Evolutionary conservation across 2,329 filamentous ascomycete species (phyloP).

Genomic region (Teratosphaeria viscida): DNA sequence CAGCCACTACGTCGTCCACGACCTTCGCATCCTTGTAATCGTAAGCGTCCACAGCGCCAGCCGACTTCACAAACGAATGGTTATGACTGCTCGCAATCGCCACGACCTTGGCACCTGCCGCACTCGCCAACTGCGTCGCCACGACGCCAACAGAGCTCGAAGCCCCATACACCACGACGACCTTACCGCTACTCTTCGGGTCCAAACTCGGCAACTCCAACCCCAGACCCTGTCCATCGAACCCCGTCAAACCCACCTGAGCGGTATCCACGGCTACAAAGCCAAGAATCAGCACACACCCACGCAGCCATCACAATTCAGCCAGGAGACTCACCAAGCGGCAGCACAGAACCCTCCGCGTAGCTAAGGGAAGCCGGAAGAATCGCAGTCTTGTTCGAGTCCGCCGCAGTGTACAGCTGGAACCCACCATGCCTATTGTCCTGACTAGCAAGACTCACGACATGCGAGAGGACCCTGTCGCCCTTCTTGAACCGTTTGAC

Average conservation of each 20-base stretch:
- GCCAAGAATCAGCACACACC: not conserved
- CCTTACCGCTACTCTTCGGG: conserved; percentile 26
- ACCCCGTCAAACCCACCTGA: conserved; percentile 28
- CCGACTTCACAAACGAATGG: conserved; percentile 20
- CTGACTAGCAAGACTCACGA: conserved; percentile 12
- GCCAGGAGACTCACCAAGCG: conserved; percentile 16
- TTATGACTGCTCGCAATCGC: conserved; percentile 24
- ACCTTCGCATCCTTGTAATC: conserved; percentile 26
- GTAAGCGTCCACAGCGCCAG: conserved; percentile 22
- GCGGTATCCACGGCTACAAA: conserved; percentile 31
- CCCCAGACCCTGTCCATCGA: conserved; percentile 22
- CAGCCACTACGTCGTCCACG: conserved; percentile 30
- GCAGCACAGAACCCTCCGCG: conserved; percentile 32
- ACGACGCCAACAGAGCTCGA: conserved; percentile 26
- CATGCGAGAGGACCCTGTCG: conserved; percentile 26
- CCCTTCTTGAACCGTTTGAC: conserved; percentile 27
- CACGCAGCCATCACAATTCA: not conserved
- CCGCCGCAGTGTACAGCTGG: conserved; percentile 26
- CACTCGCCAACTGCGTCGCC: conserved; percentile 26
- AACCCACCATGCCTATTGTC: conserved; percentile 20
- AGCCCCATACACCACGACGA: conserved; percentile 30
- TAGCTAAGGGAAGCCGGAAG: conserved; percentile 31
- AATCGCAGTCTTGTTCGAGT: conserved; percentile 24
- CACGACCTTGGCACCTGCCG: conserved; percentile 26
- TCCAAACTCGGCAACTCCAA: conserved; percentile 29